Evolutionary conservation across 345 rosid genomes (phyloP), one percentile per base, ranked within the genome.

Genomic region (Citrus reticulata): DNA sequence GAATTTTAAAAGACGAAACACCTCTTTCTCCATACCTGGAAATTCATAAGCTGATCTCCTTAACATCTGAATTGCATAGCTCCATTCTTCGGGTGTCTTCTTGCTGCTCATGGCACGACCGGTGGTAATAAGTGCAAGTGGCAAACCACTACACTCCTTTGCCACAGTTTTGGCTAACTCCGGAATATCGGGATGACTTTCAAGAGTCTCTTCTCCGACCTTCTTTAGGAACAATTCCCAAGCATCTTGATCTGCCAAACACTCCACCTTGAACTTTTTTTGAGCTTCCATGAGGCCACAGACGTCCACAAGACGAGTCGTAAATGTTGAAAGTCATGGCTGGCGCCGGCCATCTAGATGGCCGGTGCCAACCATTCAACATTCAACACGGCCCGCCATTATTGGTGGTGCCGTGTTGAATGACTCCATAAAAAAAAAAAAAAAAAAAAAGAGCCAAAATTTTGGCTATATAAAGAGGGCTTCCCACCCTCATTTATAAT

Each of bases 281-380:
- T 77, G 70, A 55, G 83, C 80, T 35, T 29, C 70, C 88, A 86
- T 83, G 13, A 5, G 24, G 1, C 71, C 34, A 37, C 89, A 86
- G 1, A 83, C 72, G n/a, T 75, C 73, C 65, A 74, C 72, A 0
- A 60, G 74, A 11, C 85, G 72, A 77, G 85, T 24, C 24, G 24
- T 24, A 24, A 24, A 24, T 24, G 24, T 24, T 24, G 24, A 24
- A 24, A 24, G 24, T 24, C 24, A 24, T 24, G 24, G 24, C 24
- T 24, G 24, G 24, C 24, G 24, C 24, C 24, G 24, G 24, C 24
- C 24, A 24, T 24, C 24, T 24, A 24, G 24, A 24, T 24, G 24
- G 24, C 24, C 24, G 24, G 24, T 24, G 24, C 24, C 24, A 24
- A 24, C 24, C 24, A 24, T 24, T 24, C 24, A 24, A 24, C 24